Evolutionary conservation across 306 rosid genomes (phyloP), one percentile per base, ranked within the genome.

Genomic region (Psophocarpus tetragonolobus): DNA sequence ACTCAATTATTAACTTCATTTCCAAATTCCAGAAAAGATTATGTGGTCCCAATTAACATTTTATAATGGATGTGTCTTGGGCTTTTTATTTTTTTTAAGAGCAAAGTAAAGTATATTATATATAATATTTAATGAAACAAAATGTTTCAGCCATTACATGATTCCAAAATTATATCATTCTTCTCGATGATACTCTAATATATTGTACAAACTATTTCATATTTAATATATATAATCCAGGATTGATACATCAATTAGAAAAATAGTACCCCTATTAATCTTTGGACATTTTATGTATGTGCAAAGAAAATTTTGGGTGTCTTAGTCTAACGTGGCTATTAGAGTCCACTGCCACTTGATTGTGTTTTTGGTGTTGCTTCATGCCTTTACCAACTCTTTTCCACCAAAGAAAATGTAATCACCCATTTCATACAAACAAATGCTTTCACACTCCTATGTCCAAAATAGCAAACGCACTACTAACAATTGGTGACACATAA

Each of bases 321-420:
- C 38, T 36, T 21, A 21, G 20, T 11, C 51, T 38, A 7, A 4
- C 8, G n/a, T n/a, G n/a, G n/a, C n/a, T n/a, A n/a, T n/a, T n/a
- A n/a, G n/a, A n/a, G n/a, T 74, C 48, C 48, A 45, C 72, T 51
- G 4, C 8, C 36, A 56, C 26, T 56, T 8, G 58, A 68, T 68
- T 41, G 60, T 61, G 35, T 30, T 26, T 36, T 50, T 64, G 44
- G 10, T 18, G 18, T 61, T 76, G 68, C 66, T 75, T 13, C 79
- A 54, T 64, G 41, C 61, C 65, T 82, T 71, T 77, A 85, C 86
- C 82, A 63, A 82, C 79, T 41, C 51, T 68, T 63, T 42, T 24
- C 77, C 88, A 82, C 86, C 75, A 82, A n/a, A 3, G 51, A 44
- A 75, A 38, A 32, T 74, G 53, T 35, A 15, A 26, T 24, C 54